These are phyloP conservation scores for Hanseniaspora nectarophila DNA, from an alignment of 805 yeast genomes.

Conservation along the genomic window DNA sequence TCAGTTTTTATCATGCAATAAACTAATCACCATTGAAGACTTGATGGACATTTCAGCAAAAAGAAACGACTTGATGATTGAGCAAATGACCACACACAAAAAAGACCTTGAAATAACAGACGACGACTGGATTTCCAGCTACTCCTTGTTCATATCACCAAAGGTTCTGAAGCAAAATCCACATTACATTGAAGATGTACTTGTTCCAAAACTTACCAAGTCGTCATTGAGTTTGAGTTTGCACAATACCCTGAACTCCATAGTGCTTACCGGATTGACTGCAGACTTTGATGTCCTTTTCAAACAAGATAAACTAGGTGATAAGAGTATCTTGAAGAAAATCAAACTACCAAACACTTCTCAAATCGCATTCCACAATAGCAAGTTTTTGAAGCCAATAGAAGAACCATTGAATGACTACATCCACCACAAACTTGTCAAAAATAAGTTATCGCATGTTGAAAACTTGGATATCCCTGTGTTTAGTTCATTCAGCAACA, in stretches of 20 bases:
- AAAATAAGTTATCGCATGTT: slow-evolving; percentile 22
- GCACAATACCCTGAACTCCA: slow-evolving; percentile 7
- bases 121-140: slow-evolving; percentile 8
- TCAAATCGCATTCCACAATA: slow-evolving; percentile 28
- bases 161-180: slow-evolving; percentile 24
- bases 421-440: slow-evolving; percentile 26
- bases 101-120: slow-evolving; percentile 26
- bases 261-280: slow-evolving; percentile 4
- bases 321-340: slow-evolving; percentile 4
- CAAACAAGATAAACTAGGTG: neutral
- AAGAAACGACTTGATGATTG: slow-evolving; percentile 27
- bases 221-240: slow-evolving; percentile 14
- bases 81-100: slow-evolving; percentile 21
- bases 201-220: slow-evolving; percentile 15
- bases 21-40: slow-evolving; percentile 23
- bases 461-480: slow-evolving; percentile 24
- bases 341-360: slow-evolving; percentile 11
- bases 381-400: slow-evolving; percentile 24
- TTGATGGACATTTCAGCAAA: slow-evolving; percentile 26
- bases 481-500: slow-evolving; percentile 26
- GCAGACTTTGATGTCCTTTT: slow-evolving; percentile 6
- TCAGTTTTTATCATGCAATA: slow-evolving; percentile 21
- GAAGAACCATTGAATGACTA: slow-evolving; percentile 28
- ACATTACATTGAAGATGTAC: slow-evolving; percentile 19
- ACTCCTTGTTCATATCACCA: slow-evolving; percentile 19